These are phyloP conservation scores for Acmispon strigosus DNA, from an alignment of 306 rosid species.

Conservation along the genomic window DNA sequence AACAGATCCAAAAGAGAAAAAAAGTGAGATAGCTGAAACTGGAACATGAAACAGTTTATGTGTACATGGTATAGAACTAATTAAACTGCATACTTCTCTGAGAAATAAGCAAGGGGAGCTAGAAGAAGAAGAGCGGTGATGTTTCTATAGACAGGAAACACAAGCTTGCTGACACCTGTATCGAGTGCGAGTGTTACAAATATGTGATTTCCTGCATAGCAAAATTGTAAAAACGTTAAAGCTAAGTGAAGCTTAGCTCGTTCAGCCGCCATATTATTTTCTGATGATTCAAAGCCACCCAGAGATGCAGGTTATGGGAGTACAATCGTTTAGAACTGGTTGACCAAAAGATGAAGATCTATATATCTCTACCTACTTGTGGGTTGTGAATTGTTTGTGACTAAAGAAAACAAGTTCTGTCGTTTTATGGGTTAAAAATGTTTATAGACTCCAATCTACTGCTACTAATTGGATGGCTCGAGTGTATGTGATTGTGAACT, in stretches of 20 bases:
- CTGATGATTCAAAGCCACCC: slow-evolving; percentile 11
- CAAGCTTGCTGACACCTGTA: slow-evolving; percentile 51
- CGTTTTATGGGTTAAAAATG: not conserved
- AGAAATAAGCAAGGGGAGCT: slow-evolving; percentile 44
- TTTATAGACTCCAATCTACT: not conserved
- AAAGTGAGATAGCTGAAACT: slow-evolving; percentile 3
- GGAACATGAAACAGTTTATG: not conserved
- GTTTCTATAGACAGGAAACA: slow-evolving; percentile 59
- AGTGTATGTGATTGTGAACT: not conserved
- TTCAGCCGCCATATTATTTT: slow-evolving; percentile 24
- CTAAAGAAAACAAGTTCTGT: not conserved
- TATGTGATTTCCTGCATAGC: slow-evolving; percentile 55
- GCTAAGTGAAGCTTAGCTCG: slow-evolving; percentile 47
- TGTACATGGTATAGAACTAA: not conserved
- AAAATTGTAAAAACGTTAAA: slow-evolving; percentile 34
- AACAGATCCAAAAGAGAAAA: not conserved
- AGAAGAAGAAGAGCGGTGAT: slow-evolving; percentile 38
- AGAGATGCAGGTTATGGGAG: slow-evolving; percentile 6
- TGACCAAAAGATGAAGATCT: slow-evolving; percentile 13
- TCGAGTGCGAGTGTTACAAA: slow-evolving; percentile 48
- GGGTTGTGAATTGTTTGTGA: not conserved
- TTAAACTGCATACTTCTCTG: slow-evolving; percentile 42
- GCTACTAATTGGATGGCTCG: too few relatives aligned
- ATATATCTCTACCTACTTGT: not conserved
- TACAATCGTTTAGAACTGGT: not conserved